phyloP scores from a whole-genome alignment of 2,329 filamentous ascomycete species.

The Dryadomyces sulphureus region DNA sequence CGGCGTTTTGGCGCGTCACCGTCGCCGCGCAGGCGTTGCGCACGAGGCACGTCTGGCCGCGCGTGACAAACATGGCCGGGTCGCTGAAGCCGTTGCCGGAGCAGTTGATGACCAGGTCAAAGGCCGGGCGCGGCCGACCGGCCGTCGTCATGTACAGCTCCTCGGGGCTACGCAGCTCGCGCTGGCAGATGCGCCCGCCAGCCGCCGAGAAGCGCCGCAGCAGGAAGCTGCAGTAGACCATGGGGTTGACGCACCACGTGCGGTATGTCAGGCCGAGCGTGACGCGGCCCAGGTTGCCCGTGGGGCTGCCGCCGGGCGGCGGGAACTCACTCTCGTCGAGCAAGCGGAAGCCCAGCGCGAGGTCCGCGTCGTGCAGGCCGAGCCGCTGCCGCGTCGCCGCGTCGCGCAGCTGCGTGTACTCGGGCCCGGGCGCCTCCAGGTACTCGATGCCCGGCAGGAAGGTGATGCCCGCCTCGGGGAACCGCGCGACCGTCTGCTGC shows the following conservation, averaged over 20 bases:
- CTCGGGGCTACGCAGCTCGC: conserved; percentile 20
- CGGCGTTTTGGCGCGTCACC: conserved; percentile 45
- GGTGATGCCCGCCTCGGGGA: conserved; percentile 30
- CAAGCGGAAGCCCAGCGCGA: conserved; percentile 23
- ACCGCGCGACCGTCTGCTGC: conserved; percentile 16
- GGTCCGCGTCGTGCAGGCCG: conserved; percentile 17
- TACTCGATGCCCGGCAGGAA: conserved; percentile 35
- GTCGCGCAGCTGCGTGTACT: conserved; percentile 18
- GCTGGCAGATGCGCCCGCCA: conserved; percentile 21
- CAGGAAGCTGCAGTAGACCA: conserved; percentile 35
- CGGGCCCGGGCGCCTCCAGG: conserved; percentile 27
- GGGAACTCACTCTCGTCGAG: conserved; percentile 17
- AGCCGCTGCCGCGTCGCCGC: conserved; percentile 17
- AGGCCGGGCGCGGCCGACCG: conserved; percentile 4
- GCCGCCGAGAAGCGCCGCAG: conserved; percentile 24
- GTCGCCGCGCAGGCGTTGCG: conserved; percentile 22
- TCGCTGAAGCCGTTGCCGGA: conserved; percentile 28
- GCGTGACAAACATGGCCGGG: conserved; percentile 24
- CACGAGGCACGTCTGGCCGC: conserved; percentile 33
- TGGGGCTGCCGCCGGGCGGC: not conserved
- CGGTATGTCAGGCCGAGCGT: conserved; percentile 34
- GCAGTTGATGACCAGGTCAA: conserved; percentile 27
- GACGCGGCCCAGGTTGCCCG: conserved; percentile 12
- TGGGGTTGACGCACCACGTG: conserved; percentile 39
- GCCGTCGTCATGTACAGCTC: conserved; percentile 23